Percentiles rank a stretch among this genome's conserved stretches.
phyloP scores from a whole-genome alignment of 306 rosid species.

The Cicer cuneatum region DNA sequence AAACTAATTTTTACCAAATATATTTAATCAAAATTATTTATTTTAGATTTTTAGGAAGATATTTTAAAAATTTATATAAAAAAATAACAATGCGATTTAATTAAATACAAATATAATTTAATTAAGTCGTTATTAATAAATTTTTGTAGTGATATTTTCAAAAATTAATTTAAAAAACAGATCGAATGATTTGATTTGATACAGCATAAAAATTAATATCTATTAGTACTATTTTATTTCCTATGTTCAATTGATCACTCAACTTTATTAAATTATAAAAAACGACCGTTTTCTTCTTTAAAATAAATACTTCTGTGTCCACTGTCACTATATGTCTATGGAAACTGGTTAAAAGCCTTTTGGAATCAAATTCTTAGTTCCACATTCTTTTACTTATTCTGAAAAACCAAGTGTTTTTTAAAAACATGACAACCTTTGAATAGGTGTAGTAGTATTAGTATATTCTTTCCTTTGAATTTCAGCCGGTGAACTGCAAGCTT shows the following conservation, averaged over 20 bases:
- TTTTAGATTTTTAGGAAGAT: no score
- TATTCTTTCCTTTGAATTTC: background rate
- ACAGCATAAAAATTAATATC: no score
- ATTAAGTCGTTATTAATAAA: no score
- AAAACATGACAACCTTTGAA: background rate
- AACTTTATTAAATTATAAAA: background rate
- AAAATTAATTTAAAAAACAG: no score
- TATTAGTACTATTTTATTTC: no score
- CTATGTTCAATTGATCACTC: background rate
- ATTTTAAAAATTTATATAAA: no score
- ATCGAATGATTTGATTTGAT: no score
- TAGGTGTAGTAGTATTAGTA: background rate
- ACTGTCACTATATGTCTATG: background rate
- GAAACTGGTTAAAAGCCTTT: background rate
- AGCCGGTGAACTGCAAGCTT: background rate
- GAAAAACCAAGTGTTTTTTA: background rate
- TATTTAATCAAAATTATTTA: no score
- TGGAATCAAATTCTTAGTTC: slow-evolving; percentile 2
- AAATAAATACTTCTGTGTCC: background rate
- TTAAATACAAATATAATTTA: no score
- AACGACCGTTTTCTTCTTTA: background rate
- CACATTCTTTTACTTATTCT: background rate
- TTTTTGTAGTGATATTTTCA: no score
- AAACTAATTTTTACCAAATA: no score
- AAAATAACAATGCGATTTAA: no score